Evolutionary conservation across 1,284 basidiomycete species (phyloP).

Genomic region (Boletellus deceptivus): DNA sequence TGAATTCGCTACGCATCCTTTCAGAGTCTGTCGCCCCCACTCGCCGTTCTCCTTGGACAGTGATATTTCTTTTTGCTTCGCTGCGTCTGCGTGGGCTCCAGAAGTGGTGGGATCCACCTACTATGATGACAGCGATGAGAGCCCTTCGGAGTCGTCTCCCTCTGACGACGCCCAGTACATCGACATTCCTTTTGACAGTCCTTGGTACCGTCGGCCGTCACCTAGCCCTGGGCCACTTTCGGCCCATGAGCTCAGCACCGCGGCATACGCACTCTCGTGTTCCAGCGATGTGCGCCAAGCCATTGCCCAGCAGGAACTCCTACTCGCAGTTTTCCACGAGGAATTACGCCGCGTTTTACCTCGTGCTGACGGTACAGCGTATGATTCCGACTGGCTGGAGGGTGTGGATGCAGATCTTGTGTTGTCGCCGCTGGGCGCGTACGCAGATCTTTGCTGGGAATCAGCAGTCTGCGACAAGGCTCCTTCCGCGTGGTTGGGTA

Average conservation of each 20-base stretch:
- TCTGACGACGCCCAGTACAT: slow-evolving; percentile 30
- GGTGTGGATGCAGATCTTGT: slow-evolving; percentile 29
- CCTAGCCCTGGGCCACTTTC: slow-evolving; percentile 20
- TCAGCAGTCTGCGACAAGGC: slow-evolving; percentile 24
- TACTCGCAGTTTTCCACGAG: slow-evolving; percentile 30
- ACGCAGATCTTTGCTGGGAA: slow-evolving; percentile 31
- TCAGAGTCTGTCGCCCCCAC: slow-evolving; percentile 9
- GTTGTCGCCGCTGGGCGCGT: slow-evolving; percentile 26
- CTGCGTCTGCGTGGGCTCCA: slow-evolving; percentile 22
- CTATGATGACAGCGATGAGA: slow-evolving; percentile 22
- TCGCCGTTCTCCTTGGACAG: slow-evolving; percentile 22
- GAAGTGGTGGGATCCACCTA: slow-evolving; percentile 11
- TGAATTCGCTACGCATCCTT: slow-evolving; percentile 22
- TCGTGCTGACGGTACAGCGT: slow-evolving; percentile 7
- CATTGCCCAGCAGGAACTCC: slow-evolving; percentile 32
- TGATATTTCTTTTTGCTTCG: slow-evolving; percentile 15
- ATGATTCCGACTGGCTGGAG: slow-evolving; percentile 28
- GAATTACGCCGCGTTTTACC: slow-evolving; percentile 27
- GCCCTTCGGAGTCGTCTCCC: slow-evolving; percentile 15
- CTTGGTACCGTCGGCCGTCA: slow-evolving; percentile 30
- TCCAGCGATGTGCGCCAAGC: slow-evolving; percentile 32
- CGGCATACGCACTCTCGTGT: slow-evolving; percentile 25
- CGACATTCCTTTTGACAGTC: slow-evolving; percentile 30
- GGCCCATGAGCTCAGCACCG: slow-evolving; percentile 17
- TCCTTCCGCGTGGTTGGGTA: slow-evolving; percentile 2